Base-by-base conservation (phyloP, 148 eudicot genomes). In the Silene conica region DNA sequence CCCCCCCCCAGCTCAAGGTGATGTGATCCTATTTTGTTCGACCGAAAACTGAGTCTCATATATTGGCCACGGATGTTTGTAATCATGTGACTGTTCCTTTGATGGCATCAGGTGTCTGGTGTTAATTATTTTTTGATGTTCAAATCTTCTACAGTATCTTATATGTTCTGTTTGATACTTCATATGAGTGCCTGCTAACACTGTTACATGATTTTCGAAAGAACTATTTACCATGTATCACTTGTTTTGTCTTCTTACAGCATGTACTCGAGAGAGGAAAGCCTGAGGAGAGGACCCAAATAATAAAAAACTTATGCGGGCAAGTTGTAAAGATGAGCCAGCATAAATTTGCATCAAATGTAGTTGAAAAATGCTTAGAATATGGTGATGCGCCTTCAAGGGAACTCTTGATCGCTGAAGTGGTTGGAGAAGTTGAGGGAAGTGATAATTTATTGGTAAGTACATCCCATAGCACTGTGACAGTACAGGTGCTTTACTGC, bases 301-400 rank as follows among this genome's bases (percentile, higher is more conserved):
- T 89, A 20, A 82, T 89, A 43, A 77, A 54, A 62, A 86, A 87
- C 71, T 60, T 91, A 79, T 68, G 71, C 52, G 93, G 91, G 67
- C 82, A 83, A 71, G 83, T 91, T 64, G 88, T 89, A 70, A 84
- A 87, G 75, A 79, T 90, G 89, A 90, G 96, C 85, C 96, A 90
- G 81, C 92, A 90, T 73, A 90, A 88, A 80, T 90, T 88, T 80
- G 96, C 96, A 5, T 90, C 96, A 14, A 90, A 90, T 79, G 96
- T 90, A 34, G 75, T 91, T 58, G 96, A 89, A 70, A 91, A 89
- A 75, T 91, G 97, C 74, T 77, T 91, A 73, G 88, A 86, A 62
- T 83, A 84, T 76, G 87, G 90, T 50, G 88, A 87, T 67, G 72
- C 87, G 70, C 74, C 74, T 55, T 80, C 84, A 58, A 80, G 88